Conservation (phyloP, 2,329 filamentous ascomycete species). For the Blastomyces gilchristii region DNA sequence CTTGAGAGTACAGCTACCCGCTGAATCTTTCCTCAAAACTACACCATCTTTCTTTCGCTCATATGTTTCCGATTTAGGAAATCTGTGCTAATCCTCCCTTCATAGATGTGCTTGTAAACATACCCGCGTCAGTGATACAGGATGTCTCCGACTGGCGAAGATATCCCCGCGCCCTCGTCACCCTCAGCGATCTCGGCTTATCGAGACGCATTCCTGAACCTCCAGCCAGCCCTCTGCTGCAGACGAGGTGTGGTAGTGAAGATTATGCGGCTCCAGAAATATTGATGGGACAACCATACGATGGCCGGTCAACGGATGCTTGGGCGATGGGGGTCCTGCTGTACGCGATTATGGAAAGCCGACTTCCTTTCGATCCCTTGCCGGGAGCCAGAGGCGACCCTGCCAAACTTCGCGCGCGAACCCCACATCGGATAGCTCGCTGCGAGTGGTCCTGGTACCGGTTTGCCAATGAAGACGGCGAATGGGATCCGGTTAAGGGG, state of each 20-base stretch:
- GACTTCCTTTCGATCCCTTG: conserved; percentile 82
- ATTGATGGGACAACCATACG: conserved; percentile 87
- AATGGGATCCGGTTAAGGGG: conserved; percentile 64
- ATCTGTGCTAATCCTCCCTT: conserved; percentile 15
- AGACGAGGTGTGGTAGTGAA: conserved; percentile 87
- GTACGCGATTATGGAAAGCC: conserved; percentile 86
- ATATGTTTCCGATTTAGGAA: conserved; percentile 8
- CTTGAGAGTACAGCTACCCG: conserved; percentile 61
- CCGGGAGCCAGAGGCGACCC: conserved; percentile 64
- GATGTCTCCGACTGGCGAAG: conserved; percentile 57
- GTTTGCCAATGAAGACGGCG: conserved; percentile 72
- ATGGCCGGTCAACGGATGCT: conserved; percentile 81
- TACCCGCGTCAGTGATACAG: conserved; percentile 58
- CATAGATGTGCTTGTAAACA: conserved; percentile 80
- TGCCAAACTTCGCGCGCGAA: conserved; percentile 65
- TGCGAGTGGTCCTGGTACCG: conserved; percentile 93
- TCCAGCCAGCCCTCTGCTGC: conserved; percentile 73
- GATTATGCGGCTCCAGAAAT: conserved; percentile 97
- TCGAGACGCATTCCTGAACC: conserved; percentile 66
- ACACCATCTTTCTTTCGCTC: neutral
- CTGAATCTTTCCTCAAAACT: conserved; percentile 7
- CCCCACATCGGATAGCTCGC: conserved; percentile 86
- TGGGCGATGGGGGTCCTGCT: conserved; percentile 92
- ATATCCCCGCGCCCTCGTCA: conserved; percentile 74
- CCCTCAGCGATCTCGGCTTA: conserved; percentile 82